Percentiles rank a stretch among this genome's conserved stretches.
phyloP scores from a whole-genome alignment of 352 stramenopile species.

The Phytopythium ostracodes region DNA sequence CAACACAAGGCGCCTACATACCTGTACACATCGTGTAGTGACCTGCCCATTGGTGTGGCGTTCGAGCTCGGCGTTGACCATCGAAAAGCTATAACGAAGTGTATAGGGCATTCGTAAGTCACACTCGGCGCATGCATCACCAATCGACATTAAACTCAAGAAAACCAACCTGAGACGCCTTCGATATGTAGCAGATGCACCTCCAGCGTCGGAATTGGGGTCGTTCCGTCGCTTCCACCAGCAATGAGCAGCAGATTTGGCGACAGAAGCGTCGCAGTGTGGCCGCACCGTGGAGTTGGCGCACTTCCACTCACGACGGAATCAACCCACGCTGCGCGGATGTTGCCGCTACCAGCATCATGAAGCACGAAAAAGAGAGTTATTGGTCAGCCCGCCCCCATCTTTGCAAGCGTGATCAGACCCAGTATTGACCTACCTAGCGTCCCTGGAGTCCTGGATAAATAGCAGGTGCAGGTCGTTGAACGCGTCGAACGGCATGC shows the following conservation, averaged over 20 bases:
- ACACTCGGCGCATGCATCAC: background rate
- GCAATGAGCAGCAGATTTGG: constrained; percentile 41
- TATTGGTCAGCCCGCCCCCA: background rate
- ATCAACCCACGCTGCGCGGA: constrained; percentile 34
- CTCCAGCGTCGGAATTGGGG: constrained; percentile 36
- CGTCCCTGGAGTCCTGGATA: constrained; percentile 20
- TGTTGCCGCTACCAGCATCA: constrained; percentile 13
- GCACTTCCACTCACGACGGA: constrained; percentile 22
- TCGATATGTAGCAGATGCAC: constrained; percentile 43
- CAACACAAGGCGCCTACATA: constrained; percentile 9
- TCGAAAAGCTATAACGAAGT: constrained; percentile 27
- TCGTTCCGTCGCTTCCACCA: constrained; percentile 60
- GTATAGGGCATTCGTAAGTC: background rate
- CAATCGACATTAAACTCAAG: background rate
- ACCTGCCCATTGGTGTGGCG: constrained; percentile 33
- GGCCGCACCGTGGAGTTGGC: constrained; percentile 43
- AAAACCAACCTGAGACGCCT: constrained; percentile 21
- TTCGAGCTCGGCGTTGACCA: constrained; percentile 44
- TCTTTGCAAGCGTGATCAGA: background rate
- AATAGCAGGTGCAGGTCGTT: constrained; percentile 55
- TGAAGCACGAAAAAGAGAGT: background rate
- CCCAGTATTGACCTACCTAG: background rate
- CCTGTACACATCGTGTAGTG: constrained; percentile 54
- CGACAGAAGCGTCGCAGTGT: constrained; percentile 40
- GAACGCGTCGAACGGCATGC: constrained; percentile 63